phyloP scores from a whole-genome alignment of 2,329 filamentous ascomycete genomes.

The Stromatinia cepivora region DNA sequence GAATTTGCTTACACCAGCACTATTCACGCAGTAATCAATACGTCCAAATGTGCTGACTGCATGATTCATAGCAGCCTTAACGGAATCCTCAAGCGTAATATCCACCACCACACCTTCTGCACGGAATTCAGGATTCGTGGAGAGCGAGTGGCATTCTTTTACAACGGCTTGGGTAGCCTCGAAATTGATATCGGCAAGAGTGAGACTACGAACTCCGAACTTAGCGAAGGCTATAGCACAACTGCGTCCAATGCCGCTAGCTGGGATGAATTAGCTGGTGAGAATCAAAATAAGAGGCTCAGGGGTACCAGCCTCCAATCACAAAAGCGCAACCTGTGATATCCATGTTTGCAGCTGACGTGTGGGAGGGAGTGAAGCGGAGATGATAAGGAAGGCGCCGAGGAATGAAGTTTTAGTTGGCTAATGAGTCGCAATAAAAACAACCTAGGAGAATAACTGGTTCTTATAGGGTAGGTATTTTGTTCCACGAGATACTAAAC shows the following conservation, averaged over 20 bases:
- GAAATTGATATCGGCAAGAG: conserved; percentile 23
- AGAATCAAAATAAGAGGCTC: not conserved
- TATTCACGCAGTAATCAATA: conserved; percentile 27
- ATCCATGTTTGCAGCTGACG: conserved; percentile 19
- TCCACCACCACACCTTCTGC: conserved; percentile 14
- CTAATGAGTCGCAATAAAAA: too few species aligned
- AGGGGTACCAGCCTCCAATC: not conserved
- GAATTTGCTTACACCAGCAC: conserved; percentile 25
- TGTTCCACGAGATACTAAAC: too few species aligned
- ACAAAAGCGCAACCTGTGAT: conserved; percentile 16
- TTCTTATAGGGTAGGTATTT: too few species aligned
- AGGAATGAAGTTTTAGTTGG: too few species aligned
- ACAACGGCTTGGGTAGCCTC: conserved; percentile 1
- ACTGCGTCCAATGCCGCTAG: conserved; percentile 25
- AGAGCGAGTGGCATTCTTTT: conserved; percentile 5
- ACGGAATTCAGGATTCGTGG: conserved; percentile 11
- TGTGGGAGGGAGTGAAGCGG: too few species aligned
- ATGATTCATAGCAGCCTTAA: not conserved
- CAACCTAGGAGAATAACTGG: too few species aligned
- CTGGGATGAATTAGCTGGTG: conserved; percentile 11
- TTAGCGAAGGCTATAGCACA: conserved; percentile 23
- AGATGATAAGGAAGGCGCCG: too few species aligned
- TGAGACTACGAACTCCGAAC: conserved; percentile 13
- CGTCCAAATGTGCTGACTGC: conserved; percentile 17
- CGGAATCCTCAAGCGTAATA: conserved; percentile 12